A percentile compares a stretch with the other conserved stretches of the same genome.
Conservation (phyloP, 2,329 filamentous ascomycete genomes). For the Talaromyces rugulosus region DNA sequence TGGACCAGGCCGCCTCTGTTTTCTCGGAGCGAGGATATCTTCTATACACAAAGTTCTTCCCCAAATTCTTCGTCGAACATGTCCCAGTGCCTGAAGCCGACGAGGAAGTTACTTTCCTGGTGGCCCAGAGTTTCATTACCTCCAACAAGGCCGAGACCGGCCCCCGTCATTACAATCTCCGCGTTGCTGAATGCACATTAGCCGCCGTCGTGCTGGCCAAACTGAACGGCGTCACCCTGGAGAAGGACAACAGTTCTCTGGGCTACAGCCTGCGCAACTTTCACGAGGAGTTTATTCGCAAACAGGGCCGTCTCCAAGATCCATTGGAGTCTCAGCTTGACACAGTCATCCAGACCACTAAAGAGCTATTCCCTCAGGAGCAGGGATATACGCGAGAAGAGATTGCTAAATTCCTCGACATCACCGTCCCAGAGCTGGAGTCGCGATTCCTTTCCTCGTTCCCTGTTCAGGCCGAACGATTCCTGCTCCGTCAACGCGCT, state of each 20-base stretch:
- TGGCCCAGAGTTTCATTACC: constrained; percentile 89
- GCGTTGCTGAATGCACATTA: constrained; percentile 91
- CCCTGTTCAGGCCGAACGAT: constrained; percentile 79
- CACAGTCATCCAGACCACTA: constrained; percentile 65
- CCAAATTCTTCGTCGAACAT: constrained; percentile 68
- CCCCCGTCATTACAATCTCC: constrained; percentile 91
- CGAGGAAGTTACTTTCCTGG: constrained; percentile 83
- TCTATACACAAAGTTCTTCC: constrained; percentile 85
- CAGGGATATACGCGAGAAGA: constrained; percentile 87
- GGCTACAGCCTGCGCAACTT: constrained; percentile 81
- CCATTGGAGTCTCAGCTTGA: constrained; percentile 64
- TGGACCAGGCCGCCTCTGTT: constrained; percentile 96
- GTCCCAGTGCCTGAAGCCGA: constrained; percentile 77
- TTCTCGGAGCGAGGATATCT: constrained; percentile 83
- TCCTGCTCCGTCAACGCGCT: constrained; percentile 82
- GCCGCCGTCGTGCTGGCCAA: constrained; percentile 68
- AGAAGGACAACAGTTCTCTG: constrained; percentile 74
- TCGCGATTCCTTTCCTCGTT: constrained; percentile 79
- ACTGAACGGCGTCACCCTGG: constrained; percentile 60
- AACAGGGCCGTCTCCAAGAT: constrained; percentile 44
- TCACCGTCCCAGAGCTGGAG: constrained; percentile 68
- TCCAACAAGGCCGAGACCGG: constrained; percentile 94
- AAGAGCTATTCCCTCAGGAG: constrained; percentile 68
- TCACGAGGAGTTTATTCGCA: constrained; percentile 72
- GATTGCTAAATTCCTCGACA: constrained; percentile 66